Base-by-base conservation (phyloP, 345 rosid species). In the Melaleuca alternifolia region DNA sequence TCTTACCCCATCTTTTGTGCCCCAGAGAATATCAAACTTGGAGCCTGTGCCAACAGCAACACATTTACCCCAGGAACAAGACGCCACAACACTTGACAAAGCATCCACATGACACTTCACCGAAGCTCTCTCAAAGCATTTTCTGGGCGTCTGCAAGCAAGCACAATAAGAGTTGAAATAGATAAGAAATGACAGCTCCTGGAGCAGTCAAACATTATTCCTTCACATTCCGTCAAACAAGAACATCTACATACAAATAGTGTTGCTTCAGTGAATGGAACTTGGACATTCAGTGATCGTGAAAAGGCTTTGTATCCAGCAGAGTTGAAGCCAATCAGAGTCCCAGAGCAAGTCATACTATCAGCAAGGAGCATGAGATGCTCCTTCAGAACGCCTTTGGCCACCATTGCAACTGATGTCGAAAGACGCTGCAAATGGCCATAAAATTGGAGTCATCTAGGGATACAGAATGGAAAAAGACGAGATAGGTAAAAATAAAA, bases 31-130 rank as follows among this genome's bases (percentile, higher is more conserved):
- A 86, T 97, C 99, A 90, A 97, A 97, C 50, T 90, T 91, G 51
- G 99, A 93, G 48, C 99, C 99, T 56, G 99, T 97, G 79, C 99
- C 99, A 82, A 97, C 99, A 51, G 95, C 94, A 54, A 97, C 99
- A 14, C 87, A 89, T 84, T 96, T 96, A 9, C 99, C 99, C 99
- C 99, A 97, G 10, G 99, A 93, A 90, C 98, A 95, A 84, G 99
- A 94, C 6, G 98, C 98, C 90, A 96, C 99, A 4, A 95, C 89
- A 75, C 98, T 96, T 65, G 98, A 91, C 83, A 96, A 89, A 82
- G 94, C 84, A 92, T 97, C 99, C 52, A 86, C 85, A 61, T 95
- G 94, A 88, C 96, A 93, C 88, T 96, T 97, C 90, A 93, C 98
- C 53, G 99, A 96, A 71, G 99, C 99, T 89, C 90, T 93, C 91